Evolutionary conservation across 2,329 filamentous ascomycete species (phyloP).

Genomic region (Ascocoryne sarcoides): DNA sequence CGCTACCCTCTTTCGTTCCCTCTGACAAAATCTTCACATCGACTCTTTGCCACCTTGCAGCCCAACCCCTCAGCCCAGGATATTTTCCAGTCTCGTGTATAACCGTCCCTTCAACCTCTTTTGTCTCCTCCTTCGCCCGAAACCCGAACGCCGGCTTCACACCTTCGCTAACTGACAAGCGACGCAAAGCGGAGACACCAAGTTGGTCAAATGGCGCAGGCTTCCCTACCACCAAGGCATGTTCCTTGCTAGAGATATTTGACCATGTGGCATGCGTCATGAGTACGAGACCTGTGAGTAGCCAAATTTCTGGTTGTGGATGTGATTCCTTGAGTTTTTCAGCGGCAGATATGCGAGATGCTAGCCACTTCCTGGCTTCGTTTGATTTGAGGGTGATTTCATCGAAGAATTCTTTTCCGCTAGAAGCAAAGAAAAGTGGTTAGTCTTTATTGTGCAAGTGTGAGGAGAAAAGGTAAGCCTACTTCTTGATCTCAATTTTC

Average conservation of each 20-base stretch:
- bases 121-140: conserved; percentile 4
- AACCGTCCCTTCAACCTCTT: conserved; percentile 10
- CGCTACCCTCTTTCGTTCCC: conserved; percentile 5
- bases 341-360: conserved; percentile 17
- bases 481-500: conserved; percentile 19
- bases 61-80: conserved; percentile 19
- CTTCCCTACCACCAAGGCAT: conserved; percentile 12
- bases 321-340: conserved; percentile 10
- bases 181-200: conserved; percentile 13
- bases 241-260: conserved; percentile 11
- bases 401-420: conserved; percentile 16
- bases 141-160: conserved; percentile 15
- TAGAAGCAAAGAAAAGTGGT: background rate
- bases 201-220: conserved; percentile 18
- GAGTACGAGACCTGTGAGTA: conserved; percentile 19
- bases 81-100: conserved; percentile 22
- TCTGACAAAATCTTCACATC: conserved; percentile 9
- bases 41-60: conserved; percentile 15
- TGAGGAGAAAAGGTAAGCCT: background rate
- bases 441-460: background rate
- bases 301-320: conserved; percentile 16
- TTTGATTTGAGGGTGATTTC: conserved; percentile 13
- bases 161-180: conserved; percentile 15
- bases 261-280: conserved; percentile 23
- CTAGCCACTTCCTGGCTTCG: conserved; percentile 18